Evolutionary conservation across 2,329 filamentous ascomycete species (phyloP), one percentile per base, ranked within the genome.

Genomic region (Verticillium isaacii): DNA sequence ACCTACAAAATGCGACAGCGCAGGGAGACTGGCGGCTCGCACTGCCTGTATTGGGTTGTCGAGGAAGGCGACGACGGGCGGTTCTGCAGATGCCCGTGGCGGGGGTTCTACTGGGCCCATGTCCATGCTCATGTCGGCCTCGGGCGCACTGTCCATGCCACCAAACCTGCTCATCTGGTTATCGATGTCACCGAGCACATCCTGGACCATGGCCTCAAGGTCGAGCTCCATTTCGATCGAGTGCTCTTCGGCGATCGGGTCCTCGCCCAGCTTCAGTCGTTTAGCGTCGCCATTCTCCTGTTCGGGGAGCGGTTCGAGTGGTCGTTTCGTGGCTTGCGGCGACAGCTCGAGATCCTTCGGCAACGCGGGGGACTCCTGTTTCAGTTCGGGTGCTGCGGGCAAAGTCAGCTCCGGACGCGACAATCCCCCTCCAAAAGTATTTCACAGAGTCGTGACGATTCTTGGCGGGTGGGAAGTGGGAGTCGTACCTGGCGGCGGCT

Each of bases 1-100:
- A 72, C 77, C 63, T 71, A 80, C 77, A 66, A 78, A 64, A 64
- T 76, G 78, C 12, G 75, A 75, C 32, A 80, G 72, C 67, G 76
- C 71, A 66, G 76, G 70, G 32, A 75, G 63, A 60, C 73, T 78
- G 60, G 72, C 71, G 50, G 72, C 70, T 64, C 74, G 75, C 63
- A 78, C 69, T 63, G 74, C 76, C 61, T 73, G 73, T 32, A 72
- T 64, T 25, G 77, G 77, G 34, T 77, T 75, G 32, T 69, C 68
- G 17, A 71, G 66, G 61, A 78, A 77, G 2, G 70, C 67, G 11
- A 72, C 63, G 32, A 72, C 63, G 32, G 69, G 68, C 9, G 70
- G 63, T 6, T 66, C 68, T n/a, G 70, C 64, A 15, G 68, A 57
- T 25, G 65, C 64, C 59, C 63, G 62, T 62, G 62, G 60, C 57